Percentiles rank a stretch among this genome's conserved stretches.
phyloP scores from a whole-genome alignment of 2,329 filamentous ascomycete species.

The Neoarthrinium moseri region DNA sequence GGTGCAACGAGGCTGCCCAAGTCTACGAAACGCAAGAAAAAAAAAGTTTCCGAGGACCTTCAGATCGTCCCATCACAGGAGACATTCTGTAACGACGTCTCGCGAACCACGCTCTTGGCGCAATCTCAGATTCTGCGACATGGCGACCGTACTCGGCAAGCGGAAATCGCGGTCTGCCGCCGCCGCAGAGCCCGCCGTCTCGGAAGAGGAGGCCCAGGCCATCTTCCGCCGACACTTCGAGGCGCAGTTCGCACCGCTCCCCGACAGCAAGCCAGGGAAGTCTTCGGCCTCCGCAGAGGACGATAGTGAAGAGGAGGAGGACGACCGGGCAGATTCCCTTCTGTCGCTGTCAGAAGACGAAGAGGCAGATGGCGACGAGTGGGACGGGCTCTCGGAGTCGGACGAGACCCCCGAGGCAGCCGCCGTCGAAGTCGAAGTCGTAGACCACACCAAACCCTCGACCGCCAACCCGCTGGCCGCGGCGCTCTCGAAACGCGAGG shows the following conservation, averaged over 20 bases:
- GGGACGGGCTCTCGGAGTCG: slow-evolving; percentile 19
- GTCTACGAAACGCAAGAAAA: neutral
- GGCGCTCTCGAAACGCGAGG: slow-evolving; percentile 63
- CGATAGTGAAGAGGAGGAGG: slow-evolving; percentile 27
- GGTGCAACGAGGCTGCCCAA: neutral
- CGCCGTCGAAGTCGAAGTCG: slow-evolving; percentile 51
- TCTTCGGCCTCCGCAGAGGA: slow-evolving; percentile 17
- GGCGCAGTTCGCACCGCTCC: slow-evolving; percentile 76
- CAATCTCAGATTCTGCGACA: slow-evolving; percentile 16
- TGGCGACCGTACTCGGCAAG: slow-evolving; percentile 48
- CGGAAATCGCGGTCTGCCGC: slow-evolving; percentile 37
- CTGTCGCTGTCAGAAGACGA: slow-evolving; percentile 24
- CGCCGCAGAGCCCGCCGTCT: slow-evolving; percentile 22
- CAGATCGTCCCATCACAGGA: neutral
- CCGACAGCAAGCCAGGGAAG: neutral
- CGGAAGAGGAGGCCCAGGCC: slow-evolving; percentile 61
- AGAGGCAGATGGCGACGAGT: slow-evolving; percentile 24
- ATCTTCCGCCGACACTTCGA: slow-evolving; percentile 86
- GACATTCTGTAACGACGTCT: neutral
- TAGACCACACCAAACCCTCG: slow-evolving; percentile 53
- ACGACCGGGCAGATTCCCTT: neutral
- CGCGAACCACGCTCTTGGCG: neutral
- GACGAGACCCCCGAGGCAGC: slow-evolving; percentile 2
- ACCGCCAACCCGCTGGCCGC: slow-evolving; percentile 28
- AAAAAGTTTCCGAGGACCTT: neutral